Percentiles rank a stretch among this genome's conserved stretches.
These are phyloP conservation scores for Dipteronia sinensis DNA, from an alignment of 345 rosid species.

Conservation along the genomic window DNA sequence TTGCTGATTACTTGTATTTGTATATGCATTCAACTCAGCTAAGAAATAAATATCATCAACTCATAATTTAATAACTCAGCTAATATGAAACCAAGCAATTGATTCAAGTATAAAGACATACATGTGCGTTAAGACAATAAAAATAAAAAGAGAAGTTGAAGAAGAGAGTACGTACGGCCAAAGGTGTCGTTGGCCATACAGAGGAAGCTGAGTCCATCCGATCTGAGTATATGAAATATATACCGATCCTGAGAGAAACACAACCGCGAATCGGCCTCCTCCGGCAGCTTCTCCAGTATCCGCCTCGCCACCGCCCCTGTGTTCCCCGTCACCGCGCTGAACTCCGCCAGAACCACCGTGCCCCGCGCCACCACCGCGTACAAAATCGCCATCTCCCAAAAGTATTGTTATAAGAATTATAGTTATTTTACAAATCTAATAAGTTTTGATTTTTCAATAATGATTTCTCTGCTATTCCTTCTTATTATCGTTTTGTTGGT, in stretches of 20 bases:
- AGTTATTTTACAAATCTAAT: not conserved
- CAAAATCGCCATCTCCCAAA: conserved; percentile 72
- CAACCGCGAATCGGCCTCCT: conserved; percentile 65
- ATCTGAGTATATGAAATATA: conserved; percentile 93
- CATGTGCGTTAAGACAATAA: not conserved
- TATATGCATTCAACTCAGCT: not conserved
- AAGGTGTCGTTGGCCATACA: conserved; percentile 97
- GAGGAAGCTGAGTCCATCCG: conserved; percentile 84
- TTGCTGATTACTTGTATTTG: not conserved
- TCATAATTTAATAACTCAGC: not conserved
- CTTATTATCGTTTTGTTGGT: not conserved
- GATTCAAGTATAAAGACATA: not conserved
- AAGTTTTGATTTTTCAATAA: not conserved
- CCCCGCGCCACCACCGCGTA: conserved; percentile 94
- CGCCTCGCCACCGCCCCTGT: conserved; percentile 84
- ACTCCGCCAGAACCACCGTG: conserved; percentile 91
- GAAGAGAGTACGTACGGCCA: conserved; percentile 59
- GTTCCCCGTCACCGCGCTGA: conserved; percentile 96
- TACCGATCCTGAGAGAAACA: conserved; percentile 95
- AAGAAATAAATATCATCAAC: not conserved
- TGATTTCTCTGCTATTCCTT: not conserved
- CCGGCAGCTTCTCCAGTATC: conserved; percentile 86
- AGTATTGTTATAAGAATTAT: not conserved
- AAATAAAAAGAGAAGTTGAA: not conserved
- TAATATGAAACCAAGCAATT: not conserved